Percentiles rank a stretch among this genome's conserved stretches.
These are phyloP conservation scores for Aschersonia sp. DNA, from an alignment of 2,329 filamentous ascomycete species.

Conservation along the genomic window DNA sequence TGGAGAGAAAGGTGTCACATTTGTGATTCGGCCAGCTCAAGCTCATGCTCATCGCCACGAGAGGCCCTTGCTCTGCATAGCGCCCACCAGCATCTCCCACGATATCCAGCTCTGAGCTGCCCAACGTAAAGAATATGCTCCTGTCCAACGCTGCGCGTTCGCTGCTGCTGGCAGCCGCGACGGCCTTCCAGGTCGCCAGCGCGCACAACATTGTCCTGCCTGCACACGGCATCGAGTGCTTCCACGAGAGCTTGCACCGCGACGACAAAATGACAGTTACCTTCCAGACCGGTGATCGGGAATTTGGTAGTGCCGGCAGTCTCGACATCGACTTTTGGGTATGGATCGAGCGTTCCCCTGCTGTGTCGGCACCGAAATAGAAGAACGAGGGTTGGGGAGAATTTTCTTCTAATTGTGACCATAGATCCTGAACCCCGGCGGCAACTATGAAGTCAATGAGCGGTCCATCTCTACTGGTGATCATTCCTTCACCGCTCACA, in stretches of 20 bases:
- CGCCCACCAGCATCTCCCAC: no score
- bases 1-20: not conserved
- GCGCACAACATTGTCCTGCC: constrained; percentile 95
- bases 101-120: no score
- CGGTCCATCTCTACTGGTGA: constrained; percentile 78
- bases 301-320: constrained; percentile 89
- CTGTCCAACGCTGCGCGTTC: constrained; percentile 24
- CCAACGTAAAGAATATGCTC: constrained; percentile 9
- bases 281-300: constrained; percentile 92
- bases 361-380: not conserved
- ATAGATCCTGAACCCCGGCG: constrained; percentile 64
- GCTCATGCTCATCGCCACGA: no score
- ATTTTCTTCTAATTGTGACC: not conserved
- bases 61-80: no score
- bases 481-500: constrained; percentile 72
- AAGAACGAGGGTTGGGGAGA: not conserved
- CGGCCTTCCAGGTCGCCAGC: constrained; percentile 40
- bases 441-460: constrained; percentile 65
- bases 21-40: not conserved
- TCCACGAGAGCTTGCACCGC: constrained; percentile 81
- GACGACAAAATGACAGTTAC: constrained; percentile 98
- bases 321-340: constrained; percentile 98
- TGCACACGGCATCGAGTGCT: constrained; percentile 90
- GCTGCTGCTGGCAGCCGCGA: constrained; percentile 22
- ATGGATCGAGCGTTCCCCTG: constrained; percentile 17